Conservation (phyloP, 331 rosid species). For the Telfairia occidentalis region DNA sequence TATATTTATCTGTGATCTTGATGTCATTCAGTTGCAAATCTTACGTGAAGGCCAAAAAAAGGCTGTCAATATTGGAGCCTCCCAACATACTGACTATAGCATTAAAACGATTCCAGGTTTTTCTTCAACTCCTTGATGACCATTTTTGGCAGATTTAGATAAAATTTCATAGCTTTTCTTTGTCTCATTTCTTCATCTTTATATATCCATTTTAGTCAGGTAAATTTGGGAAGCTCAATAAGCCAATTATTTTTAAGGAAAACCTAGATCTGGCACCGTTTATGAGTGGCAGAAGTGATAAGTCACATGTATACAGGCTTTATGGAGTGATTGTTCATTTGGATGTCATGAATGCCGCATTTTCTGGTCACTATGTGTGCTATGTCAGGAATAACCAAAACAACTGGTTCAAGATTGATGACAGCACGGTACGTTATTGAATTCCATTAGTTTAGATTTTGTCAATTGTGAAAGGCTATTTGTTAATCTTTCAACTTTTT, state of each 20-base stretch:
- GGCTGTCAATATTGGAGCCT: constrained; percentile 76
- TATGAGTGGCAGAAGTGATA: constrained; percentile 82
- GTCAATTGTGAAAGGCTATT: neutral
- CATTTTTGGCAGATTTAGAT: neutral
- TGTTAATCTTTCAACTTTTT: neutral
- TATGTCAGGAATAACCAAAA: constrained; percentile 71
- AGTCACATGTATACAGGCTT: constrained; percentile 69
- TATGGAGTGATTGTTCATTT: constrained; percentile 88
- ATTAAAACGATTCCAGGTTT: constrained; percentile 89
- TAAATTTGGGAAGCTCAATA: constrained; percentile 93
- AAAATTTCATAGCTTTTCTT: neutral
- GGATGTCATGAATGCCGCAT: constrained; percentile 86
- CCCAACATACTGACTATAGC: constrained; percentile 97
- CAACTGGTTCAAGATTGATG: constrained; percentile 96
- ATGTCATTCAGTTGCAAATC: constrained; percentile 66
- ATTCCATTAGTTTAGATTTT: neutral
- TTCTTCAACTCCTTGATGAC: constrained; percentile 2
- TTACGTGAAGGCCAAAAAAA: constrained; percentile 91
- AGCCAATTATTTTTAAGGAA: constrained; percentile 75
- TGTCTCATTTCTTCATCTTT: constrained; percentile 3
- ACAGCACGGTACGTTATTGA: constrained; percentile 52
- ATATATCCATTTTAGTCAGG: constrained; percentile 54
- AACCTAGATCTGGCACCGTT: constrained; percentile 76
- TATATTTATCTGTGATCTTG: neutral
- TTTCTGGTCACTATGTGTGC: constrained; percentile 94